These are phyloP conservation scores for Aspergillus tanneri DNA, from an alignment of 2,329 filamentous ascomycete species.

Conservation along the genomic window DNA sequence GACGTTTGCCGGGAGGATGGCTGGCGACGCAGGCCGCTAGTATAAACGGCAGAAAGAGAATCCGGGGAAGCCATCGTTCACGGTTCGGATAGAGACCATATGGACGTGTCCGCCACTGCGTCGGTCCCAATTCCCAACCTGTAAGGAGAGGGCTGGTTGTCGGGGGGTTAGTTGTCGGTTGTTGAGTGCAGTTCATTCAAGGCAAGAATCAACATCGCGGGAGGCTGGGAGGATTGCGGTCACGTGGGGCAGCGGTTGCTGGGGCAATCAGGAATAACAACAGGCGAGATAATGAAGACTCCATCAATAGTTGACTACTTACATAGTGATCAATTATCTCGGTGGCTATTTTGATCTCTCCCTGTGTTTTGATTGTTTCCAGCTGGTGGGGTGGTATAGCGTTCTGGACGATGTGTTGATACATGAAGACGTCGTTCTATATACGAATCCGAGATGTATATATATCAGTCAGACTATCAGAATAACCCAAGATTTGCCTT, in stretches of 20 bases:
- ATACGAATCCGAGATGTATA: no score
- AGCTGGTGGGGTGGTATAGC: no score
- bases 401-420: no score
- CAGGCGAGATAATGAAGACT: no score
- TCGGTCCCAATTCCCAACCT: conserved; percentile 13
- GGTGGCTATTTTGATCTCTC: no score
- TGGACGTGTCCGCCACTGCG: conserved; percentile 19
- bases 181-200: conserved; percentile 8
- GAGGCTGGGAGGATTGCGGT: conserved; percentile 16
- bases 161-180: conserved; percentile 12
- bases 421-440: no score
- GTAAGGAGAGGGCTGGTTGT: conserved; percentile 9
- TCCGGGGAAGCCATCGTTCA: conserved; percentile 39
- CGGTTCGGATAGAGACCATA: conserved; percentile 17
- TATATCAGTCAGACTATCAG: no score
- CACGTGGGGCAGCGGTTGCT: conserved; percentile 15
- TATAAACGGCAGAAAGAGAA: conserved; percentile 38
- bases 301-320: no score
- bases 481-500: no score
- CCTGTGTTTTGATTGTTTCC: no score
- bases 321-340: no score
- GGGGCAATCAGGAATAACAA: conserved; percentile 8
- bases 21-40: conserved; percentile 36
- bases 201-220: conserved; percentile 16
- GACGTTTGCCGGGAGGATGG: conserved; percentile 38